Evolutionary conservation across 768 basidiomycete genomes (phyloP), one percentile per base, ranked within the genome.

Genomic region (Tulasnella sp.): DNA sequence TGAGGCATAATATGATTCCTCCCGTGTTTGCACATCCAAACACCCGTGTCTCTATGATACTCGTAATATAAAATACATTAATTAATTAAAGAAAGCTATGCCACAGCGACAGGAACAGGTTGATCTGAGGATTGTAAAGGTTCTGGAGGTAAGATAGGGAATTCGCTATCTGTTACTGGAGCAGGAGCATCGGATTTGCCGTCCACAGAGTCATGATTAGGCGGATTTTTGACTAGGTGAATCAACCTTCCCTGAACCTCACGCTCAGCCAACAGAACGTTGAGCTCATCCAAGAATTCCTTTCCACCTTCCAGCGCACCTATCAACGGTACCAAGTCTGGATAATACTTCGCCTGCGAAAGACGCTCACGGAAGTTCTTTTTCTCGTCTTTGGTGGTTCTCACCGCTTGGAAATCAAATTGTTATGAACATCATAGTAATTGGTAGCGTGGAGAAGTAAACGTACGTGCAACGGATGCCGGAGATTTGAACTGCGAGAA

Each of bases 401-500:
- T 40, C n/a, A 40, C 16, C 44, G 54, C 42, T 45, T 8, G 31
- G 42, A 33, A 31, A 15, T 1, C 2, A 57, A 12, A 29, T 43
- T n/a, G n/a, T n/a, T n/a, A n/a, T n/a, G n/a, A 43, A 29, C n/a
- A n/a, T 13, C n/a, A 13, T 15, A 22, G 33, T 20, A 28, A 19
- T 20, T 39, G 5, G 70, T 68, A 1, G 74, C 64, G 34, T 79
- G 1, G 4, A 25, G 12, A 27, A 4, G 37, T 15, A 45, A 19
- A 50, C 48, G 20, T 42, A 50, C 48, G 48, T n/a, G 48, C 48
- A 29, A 50, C 48, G 37, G 34, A 19, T 6, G 48, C 76, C 2
- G 72, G 63, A 2, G 78, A 79, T 60, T 82, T 83, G 73, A 92
- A 88, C 62, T 90, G 86, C 12, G 72, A 71, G 24, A 85, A 67